A percentile compares a stretch with the other conserved stretches of the same genome.
phyloP scores from a whole-genome alignment of 768 basidiomycete genomes.

The Tylopilus rubrobrunneus region DNA sequence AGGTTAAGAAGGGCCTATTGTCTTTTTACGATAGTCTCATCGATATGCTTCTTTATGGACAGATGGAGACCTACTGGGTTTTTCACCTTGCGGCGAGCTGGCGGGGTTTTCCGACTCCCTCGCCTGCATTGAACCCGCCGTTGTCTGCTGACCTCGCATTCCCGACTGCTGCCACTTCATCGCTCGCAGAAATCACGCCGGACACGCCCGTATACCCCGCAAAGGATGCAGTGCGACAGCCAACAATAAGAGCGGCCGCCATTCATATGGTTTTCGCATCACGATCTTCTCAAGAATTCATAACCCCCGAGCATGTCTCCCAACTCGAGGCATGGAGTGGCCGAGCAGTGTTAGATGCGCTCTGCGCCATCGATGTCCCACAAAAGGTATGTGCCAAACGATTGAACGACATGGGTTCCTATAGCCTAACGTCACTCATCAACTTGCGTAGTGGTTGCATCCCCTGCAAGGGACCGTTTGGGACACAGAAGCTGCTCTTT shows the following conservation, averaged over 20 bases:
- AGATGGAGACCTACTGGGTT: slow-evolving; percentile 88
- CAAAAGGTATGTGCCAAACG: slow-evolving; percentile 38
- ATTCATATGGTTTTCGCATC: slow-evolving; percentile 83
- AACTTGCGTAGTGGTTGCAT: slow-evolving; percentile 44
- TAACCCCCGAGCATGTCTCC: slow-evolving; percentile 61
- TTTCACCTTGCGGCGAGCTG: slow-evolving; percentile 76
- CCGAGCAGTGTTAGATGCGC: slow-evolving; percentile 55
- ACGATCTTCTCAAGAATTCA: slow-evolving; percentile 67
- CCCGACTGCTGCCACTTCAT: slow-evolving; percentile 19
- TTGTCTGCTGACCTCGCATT: slow-evolving; percentile 42
- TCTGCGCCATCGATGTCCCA: slow-evolving; percentile 45
- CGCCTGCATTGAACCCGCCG: slow-evolving; percentile 34
- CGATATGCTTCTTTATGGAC: background rate
- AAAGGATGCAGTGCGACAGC: slow-evolving; percentile 7
- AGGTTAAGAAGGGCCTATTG: slow-evolving; percentile 40
- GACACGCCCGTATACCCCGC: background rate
- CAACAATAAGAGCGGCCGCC: slow-evolving; percentile 67
- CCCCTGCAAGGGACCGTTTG: slow-evolving; percentile 55
- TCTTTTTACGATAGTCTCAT: background rate
- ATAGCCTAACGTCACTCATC: slow-evolving; percentile 8
- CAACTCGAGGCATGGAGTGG: slow-evolving; percentile 61
- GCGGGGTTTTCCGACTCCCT: slow-evolving; percentile 34
- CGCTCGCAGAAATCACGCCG: slow-evolving; percentile 6
- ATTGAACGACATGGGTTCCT: background rate
- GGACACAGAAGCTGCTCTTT: slow-evolving; percentile 28